These are phyloP conservation scores for Calocybe indica DNA, from an alignment of 768 basidiomycete species.

Conservation along the genomic window DNA sequence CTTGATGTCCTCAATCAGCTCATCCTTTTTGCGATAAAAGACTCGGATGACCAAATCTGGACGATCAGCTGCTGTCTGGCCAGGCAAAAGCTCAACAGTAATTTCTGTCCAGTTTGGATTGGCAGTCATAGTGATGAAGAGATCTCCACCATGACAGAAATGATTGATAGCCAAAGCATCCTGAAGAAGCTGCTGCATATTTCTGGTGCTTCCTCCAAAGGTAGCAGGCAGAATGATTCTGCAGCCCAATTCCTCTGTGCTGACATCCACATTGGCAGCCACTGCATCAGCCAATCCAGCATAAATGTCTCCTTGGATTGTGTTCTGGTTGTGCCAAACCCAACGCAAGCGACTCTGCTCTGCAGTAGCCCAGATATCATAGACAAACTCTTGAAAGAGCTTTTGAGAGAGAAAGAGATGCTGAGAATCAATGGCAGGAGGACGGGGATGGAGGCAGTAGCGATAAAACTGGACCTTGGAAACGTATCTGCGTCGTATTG, in stretches of 20 bases:
- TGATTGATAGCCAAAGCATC: slow-evolving; percentile 34
- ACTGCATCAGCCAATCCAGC: slow-evolving; percentile 23
- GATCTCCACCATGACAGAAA: slow-evolving; percentile 24
- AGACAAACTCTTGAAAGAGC: slow-evolving; percentile 33
- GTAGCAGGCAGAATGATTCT: slow-evolving; percentile 30
- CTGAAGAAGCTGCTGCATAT: slow-evolving; percentile 34
- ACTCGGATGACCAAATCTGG: slow-evolving; percentile 43
- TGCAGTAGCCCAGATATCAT: slow-evolving; percentile 30
- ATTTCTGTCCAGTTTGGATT: slow-evolving; percentile 41
- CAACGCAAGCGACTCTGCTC: slow-evolving; percentile 28
- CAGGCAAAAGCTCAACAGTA: slow-evolving; percentile 24
- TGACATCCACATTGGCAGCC: slow-evolving; percentile 8
- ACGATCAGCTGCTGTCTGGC: slow-evolving; percentile 31
- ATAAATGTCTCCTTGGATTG: slow-evolving; percentile 25
- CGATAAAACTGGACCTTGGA: too few species aligned
- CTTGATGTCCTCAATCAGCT: slow-evolving; percentile 27
- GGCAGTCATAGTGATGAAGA: slow-evolving; percentile 41
- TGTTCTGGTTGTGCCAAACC: slow-evolving; percentile 19
- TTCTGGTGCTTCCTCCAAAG: slow-evolving; percentile 22
- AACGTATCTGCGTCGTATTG: too few species aligned
- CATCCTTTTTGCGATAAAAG: slow-evolving; percentile 36
- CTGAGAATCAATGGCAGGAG: too few species aligned
- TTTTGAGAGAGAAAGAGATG: slow-evolving; percentile 23
- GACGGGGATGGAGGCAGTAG: too few species aligned
- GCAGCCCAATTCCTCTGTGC: slow-evolving; percentile 19